phyloP scores from a whole-genome alignment of 2,329 filamentous ascomycete species.

The Venturia carpophila region DNA sequence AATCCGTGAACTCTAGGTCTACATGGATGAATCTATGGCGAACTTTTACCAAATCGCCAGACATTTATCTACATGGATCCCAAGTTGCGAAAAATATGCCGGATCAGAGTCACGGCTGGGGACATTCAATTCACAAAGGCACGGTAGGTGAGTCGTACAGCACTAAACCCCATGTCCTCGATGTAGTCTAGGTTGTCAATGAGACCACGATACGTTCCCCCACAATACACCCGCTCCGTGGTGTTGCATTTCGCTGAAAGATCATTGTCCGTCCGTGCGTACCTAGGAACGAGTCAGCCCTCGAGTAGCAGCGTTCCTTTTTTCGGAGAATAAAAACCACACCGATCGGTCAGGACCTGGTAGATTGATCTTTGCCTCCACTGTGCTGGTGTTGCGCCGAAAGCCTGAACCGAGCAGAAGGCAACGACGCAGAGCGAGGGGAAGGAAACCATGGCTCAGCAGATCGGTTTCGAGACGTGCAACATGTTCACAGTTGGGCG shows the following conservation, averaged over 20 bases:
- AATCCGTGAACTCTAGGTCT: no score
- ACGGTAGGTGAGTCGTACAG: slow-evolving; percentile 24
- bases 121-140: no score
- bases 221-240: slow-evolving; percentile 44
- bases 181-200: slow-evolving; percentile 56
- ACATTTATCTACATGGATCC: no score
- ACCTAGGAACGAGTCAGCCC: slow-evolving; percentile 23
- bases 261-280: slow-evolving; percentile 34
- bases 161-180: slow-evolving; percentile 52
- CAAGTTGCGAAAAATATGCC: no score
- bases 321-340: not conserved
- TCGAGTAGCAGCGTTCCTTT: no score
- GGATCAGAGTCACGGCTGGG: no score
- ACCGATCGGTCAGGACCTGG: slow-evolving; percentile 37
- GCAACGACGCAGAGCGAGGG: not conserved
- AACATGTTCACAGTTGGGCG: not conserved
- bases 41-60: no score
- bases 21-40: no score
- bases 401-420: not conserved
- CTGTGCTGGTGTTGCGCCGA: slow-evolving; percentile 20
- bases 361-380: slow-evolving; percentile 37
- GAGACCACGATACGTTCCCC: slow-evolving; percentile 53
- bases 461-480: not conserved
- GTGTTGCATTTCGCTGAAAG: slow-evolving; percentile 33
- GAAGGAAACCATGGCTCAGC: not conserved